Conservation (phyloP, 495 filamentous ascomycete genomes). For the Chaetomium cochliodes region DNA sequence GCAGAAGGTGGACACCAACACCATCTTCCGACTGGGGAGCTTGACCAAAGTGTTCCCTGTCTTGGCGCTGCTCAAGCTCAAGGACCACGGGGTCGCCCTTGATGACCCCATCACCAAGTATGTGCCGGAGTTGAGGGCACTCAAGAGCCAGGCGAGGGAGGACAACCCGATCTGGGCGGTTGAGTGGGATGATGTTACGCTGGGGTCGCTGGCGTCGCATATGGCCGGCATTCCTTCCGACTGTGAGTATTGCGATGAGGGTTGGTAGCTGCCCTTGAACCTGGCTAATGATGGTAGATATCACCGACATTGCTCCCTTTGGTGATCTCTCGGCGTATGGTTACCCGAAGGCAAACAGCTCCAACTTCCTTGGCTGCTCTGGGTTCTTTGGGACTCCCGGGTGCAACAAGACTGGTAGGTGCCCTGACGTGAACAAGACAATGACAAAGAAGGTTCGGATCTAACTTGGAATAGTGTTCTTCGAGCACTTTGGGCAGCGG, state of each 20-base stretch:
- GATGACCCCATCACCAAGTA: conserved; percentile 50
- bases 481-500: conserved; percentile 37
- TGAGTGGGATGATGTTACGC: conserved; percentile 42
- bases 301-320: conserved; percentile 31
- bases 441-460: neutral
- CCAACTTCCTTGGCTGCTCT: conserved; percentile 35
- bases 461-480: conserved; percentile 25
- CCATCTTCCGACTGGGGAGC: conserved; percentile 53
- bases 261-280: neutral
- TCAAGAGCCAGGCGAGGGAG: conserved; percentile 31
- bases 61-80: conserved; percentile 43
- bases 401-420: conserved; percentile 30
- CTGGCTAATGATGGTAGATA: conserved; percentile 23
- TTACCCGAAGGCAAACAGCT: conserved; percentile 31
- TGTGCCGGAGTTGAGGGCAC: conserved; percentile 41
- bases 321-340: conserved; percentile 35
- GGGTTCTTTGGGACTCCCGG: conserved; percentile 33
- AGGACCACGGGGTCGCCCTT: conserved; percentile 34
- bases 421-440: neutral
- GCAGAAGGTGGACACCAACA: conserved; percentile 42
- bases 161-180: conserved; percentile 33
- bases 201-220: conserved; percentile 41
- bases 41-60: conserved; percentile 54
- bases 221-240: conserved; percentile 39
- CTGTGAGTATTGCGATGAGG: conserved; percentile 27